Evolutionary conservation across 2,329 filamentous ascomycete genomes (phyloP).

Genomic region (Penicillium sp.): DNA sequence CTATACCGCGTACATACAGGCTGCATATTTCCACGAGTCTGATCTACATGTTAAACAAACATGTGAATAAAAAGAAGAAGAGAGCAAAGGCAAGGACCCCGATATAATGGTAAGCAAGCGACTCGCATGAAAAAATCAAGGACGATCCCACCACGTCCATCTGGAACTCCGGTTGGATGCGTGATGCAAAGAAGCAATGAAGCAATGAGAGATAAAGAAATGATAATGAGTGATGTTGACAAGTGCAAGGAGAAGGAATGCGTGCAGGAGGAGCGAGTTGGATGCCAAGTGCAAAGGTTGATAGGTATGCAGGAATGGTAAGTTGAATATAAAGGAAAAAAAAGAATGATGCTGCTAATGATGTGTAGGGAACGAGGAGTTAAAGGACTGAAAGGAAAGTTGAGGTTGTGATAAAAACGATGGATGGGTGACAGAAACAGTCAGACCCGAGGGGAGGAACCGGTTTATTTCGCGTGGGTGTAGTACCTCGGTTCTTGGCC

Average conservation of each 20-base stretch:
- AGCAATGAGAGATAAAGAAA: background rate
- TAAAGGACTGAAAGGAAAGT: background rate
- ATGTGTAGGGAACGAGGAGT: conserved; percentile 4
- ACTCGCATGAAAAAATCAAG: conserved; percentile 5
- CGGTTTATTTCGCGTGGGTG: conserved; percentile 18
- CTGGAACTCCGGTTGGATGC: conserved; percentile 32
- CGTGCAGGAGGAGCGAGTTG: background rate
- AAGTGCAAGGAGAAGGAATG: conserved; percentile 2
- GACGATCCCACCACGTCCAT: conserved; percentile 23
- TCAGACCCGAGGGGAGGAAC: background rate
- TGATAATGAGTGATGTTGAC: conserved; percentile 2
- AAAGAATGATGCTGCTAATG: conserved; percentile 1
- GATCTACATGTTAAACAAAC: conserved; percentile 1
- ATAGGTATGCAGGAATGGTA: background rate
- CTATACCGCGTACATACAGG: conserved; percentile 6
- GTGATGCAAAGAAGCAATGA: conserved; percentile 22
- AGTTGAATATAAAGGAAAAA: conserved; percentile 8
- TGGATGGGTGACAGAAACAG: background rate
- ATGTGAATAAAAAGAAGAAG: background rate
- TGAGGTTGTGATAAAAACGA: background rate
- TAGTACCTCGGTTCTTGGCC: conserved; percentile 30
- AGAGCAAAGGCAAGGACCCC: conserved; percentile 4
- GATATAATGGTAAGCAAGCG: conserved; percentile 9
- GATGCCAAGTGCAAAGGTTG: conserved; percentile 7
- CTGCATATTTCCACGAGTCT: background rate